Evolutionary conservation across 345 rosid genomes (phyloP).

Genomic region (Ricinus communis): DNA sequence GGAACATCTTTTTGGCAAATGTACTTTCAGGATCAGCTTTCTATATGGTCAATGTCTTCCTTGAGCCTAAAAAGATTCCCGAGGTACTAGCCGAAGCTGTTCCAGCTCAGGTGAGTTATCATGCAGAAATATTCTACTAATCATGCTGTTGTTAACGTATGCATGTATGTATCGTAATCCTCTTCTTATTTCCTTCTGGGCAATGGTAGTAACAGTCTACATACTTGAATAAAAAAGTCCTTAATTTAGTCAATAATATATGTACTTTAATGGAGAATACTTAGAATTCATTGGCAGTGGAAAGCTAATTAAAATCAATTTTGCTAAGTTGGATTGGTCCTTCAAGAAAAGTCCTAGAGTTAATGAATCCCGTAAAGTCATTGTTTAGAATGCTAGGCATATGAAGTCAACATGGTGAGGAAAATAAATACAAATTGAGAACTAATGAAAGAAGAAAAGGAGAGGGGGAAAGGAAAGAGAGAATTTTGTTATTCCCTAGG

Average conservation of each 20-base stretch:
- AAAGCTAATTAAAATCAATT: background rate
- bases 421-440: too few relatives aligned
- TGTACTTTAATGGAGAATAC: background rate
- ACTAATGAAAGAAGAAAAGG: too few relatives aligned
- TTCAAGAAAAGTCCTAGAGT: background rate
- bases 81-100: constrained; percentile 71
- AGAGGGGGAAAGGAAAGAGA: too few relatives aligned
- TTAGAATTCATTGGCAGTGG: background rate
- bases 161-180: background rate
- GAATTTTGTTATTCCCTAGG: background rate
- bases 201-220: background rate
- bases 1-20: constrained; percentile 90
- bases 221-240: too few relatives aligned
- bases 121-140: background rate
- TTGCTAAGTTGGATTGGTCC: background rate
- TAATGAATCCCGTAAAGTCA: background rate
- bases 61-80: constrained; percentile 80
- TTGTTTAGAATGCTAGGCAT: background rate
- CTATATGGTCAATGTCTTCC: constrained; percentile 54
- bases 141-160: background rate
- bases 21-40: constrained; percentile 82
- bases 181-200: background rate
- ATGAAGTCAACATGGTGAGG: too few relatives aligned
- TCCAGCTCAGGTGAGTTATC: constrained; percentile 69
- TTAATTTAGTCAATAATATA: too few relatives aligned